Percentiles rank a stretch among this genome's conserved stretches.
Conservation (phyloP, 192 early-diverging fungal genomes). For the Dissophora globulifera region DNA sequence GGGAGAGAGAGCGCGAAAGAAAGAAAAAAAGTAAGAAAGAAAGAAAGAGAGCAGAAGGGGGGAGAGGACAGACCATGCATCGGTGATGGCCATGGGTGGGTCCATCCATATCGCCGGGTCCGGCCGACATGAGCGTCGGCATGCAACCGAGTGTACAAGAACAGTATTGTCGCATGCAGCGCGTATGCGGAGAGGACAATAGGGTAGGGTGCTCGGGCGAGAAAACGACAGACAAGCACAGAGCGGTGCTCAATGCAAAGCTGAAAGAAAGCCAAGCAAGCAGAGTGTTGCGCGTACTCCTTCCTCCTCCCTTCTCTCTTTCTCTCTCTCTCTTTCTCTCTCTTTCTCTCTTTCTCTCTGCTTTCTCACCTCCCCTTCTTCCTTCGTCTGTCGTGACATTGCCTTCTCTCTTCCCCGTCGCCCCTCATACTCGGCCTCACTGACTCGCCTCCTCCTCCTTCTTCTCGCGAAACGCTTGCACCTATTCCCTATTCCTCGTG, state of each 20-base stretch:
- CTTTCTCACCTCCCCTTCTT: not conserved
- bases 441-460: not conserved
- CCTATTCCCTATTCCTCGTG: not conserved
- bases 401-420: not conserved
- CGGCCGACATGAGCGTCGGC: no score
- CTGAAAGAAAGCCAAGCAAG: no score
- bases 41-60: slow-evolving; percentile 3
- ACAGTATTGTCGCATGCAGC: no score
- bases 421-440: not conserved
- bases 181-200: no score
- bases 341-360: not conserved
- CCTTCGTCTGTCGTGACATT: not conserved
- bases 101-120: no score
- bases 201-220: no score
- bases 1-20: not conserved
- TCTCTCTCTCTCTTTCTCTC: slow-evolving; percentile 1
- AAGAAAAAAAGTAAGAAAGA: not conserved
- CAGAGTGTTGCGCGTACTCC: no score
- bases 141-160: no score
- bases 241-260: no score
- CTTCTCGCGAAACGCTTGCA: not conserved
- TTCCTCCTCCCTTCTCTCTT: not conserved
- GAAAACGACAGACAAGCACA: no score
- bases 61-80: not conserved
- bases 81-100: not conserved